Base-by-base conservation (phyloP, 192 early-diverging fungal species). In the Chytriomyces sp. region DNA sequence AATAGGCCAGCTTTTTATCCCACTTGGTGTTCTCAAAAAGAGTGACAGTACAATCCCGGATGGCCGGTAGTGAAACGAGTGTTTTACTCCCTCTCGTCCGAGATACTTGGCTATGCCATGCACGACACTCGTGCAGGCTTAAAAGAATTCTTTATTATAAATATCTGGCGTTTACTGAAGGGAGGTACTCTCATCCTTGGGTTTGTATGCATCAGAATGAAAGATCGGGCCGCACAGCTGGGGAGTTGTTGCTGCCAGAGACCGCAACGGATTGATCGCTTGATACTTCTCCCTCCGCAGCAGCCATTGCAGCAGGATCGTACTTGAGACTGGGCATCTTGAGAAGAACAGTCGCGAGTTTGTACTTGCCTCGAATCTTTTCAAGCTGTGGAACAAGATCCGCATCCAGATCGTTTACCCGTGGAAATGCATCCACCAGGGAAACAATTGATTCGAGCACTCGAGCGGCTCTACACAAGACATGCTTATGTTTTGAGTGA, bases 301-400 rank as follows among this genome's bases (percentile, higher is more conserved):
- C 28, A 1, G 28, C 28, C 28, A 35, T 35, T 35, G 53, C 53
- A 1, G 3, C 53, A 18, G 63, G 35, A 64, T 64, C 26, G 18
- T 18, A 64, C n/a, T 64, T 35, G 13, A 75, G 63, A 45, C 65
- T 28, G 5, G 61, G 61, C 73, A 64, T 64, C 48, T 75, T 75
- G 23, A 75, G 46, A n/a, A 75, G 28, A n/a, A 75, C 73, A 7
- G 26, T 75, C 45, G 73, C 73, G 13, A 75, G 63, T 26, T 10
- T 65, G 49, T 65, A 75, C 35, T 75, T 75, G 20, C 62, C 73
- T n/a, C 73, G 73, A 66, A 75, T 75, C 48, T 66, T 64, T 49
- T 75, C 73, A 11, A 75, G 45, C 18, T 65, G 46, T 16, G 73
- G 73, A 7, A 75, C 64, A 75, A 75, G 64, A 48, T 75, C 73